Base-by-base conservation (phyloP, 768 basidiomycete genomes). In the Psilocybe sp. region DNA sequence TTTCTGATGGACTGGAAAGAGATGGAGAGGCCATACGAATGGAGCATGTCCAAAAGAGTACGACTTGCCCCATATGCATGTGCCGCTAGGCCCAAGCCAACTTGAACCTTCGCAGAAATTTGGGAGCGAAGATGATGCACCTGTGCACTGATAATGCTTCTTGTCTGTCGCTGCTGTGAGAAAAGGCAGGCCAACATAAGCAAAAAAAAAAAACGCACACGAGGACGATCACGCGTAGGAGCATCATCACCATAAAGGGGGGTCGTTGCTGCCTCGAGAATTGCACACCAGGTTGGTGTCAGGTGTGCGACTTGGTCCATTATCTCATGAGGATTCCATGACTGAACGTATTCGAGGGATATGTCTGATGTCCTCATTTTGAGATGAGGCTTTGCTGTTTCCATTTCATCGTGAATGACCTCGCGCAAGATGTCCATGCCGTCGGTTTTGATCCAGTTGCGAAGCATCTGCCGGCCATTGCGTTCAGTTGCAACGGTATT, bases 321-420 rank as follows among this genome's bases (percentile, higher is more conserved):
- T 0, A 62, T 54, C 1, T 13, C 12, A 7, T 55, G 40, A n/a
- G 62, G 42, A 37, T 64, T 60, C 58, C 58, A 64, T 0, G 40
- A 40, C 3, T 46, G 41, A 35, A 64, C 50, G 31, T 61, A 64
- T 13, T 61, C 54, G 0, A 59, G 51, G 0, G 58, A 60, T 4
- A 54, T 52, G 2, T 64, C 46, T 2, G 23, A 51, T 2, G 55
- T 53, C 2, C 15, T 45, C 60, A 64, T 62, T 0, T 28, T 23
- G 9, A 62, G 56, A n/a, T 39, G 12, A 1, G 59, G 60, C 44
- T 64, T 64, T 5, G 59, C 60, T 0, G 19, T 36, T n/a, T 62
- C 61, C 44, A 45, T 45, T 9, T 45, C 31, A 15, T 32, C 31
- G 15, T 23, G 33, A 14, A 45, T 32, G 14, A 34, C 19, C 32